These are phyloP conservation scores for Pugionium cornutum DNA, from an alignment of 345 rosid species.

Conservation along the genomic window DNA sequence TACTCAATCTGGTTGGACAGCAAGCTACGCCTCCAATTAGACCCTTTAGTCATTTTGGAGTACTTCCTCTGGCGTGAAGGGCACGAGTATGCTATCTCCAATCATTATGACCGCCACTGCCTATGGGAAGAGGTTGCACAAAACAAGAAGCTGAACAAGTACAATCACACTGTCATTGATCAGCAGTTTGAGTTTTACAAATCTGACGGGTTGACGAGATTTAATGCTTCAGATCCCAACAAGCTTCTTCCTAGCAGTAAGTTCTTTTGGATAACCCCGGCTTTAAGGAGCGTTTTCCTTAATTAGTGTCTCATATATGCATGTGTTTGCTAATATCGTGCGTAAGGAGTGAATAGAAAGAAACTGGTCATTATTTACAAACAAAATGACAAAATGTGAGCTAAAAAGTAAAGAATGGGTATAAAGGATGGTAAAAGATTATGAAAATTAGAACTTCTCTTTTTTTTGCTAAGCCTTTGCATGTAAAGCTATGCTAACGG, in stretches of 20 bases:
- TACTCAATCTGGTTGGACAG: conserved; percentile 99
- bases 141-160: conserved; percentile 91
- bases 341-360: background rate
- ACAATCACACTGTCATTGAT: conserved; percentile 82
- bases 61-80: conserved; percentile 97
- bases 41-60: conserved; percentile 80
- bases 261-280: conserved; percentile 13
- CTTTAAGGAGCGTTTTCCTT: background rate
- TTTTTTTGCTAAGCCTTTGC: too few species aligned
- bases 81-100: conserved; percentile 86
- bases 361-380: background rate
- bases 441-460: background rate
- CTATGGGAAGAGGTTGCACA: conserved; percentile 97
- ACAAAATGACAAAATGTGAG: background rate
- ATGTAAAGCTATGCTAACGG: too few species aligned
- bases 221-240: conserved; percentile 70
- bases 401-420: background rate
- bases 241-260: conserved; percentile 97
- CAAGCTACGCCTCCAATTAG: conserved; percentile 87
- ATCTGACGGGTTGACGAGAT: conserved; percentile 81
- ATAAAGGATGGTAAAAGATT: background rate
- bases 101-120: conserved; percentile 93
- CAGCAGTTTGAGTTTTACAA: conserved; percentile 82
- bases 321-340: conserved; percentile 1
- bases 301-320: background rate